Percentiles rank a stretch among this genome's conserved stretches.
These are phyloP conservation scores for Nannochloropsis gaditana DNA, from an alignment of 108 stramenopile genomes.

Conservation along the genomic window DNA sequence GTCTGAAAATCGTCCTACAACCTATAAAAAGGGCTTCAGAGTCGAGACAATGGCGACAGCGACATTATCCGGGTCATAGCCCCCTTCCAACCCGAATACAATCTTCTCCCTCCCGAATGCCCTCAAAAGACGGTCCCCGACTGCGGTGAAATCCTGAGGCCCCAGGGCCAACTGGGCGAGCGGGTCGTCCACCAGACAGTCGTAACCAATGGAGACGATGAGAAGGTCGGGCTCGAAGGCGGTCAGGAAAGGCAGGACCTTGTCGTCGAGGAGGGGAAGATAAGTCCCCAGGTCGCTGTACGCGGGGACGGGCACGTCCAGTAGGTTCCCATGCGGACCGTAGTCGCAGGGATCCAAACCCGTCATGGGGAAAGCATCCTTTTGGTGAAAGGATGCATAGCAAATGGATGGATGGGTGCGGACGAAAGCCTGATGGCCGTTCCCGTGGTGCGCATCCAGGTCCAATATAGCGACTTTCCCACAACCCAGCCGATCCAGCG, in stretches of 20 bases:
- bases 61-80: constrained; percentile 48
- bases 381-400: constrained; percentile 42
- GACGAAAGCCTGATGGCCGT: constrained; percentile 54
- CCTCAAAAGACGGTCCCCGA: constrained; percentile 50
- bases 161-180: constrained; percentile 33
- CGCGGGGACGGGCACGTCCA: constrained; percentile 33
- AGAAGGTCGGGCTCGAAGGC: constrained; percentile 33
- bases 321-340: constrained; percentile 14
- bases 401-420: constrained; percentile 27
- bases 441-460: constrained; percentile 61
- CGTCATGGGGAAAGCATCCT: constrained; percentile 48
- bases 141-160: constrained; percentile 55
- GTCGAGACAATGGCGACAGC: background rate
- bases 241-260: constrained; percentile 21
- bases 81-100: constrained; percentile 60
- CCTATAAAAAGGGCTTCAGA: background rate
- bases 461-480: constrained; percentile 57
- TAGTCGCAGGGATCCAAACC: constrained; percentile 25
- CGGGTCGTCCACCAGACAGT: constrained; percentile 44
- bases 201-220: constrained; percentile 46
- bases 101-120: constrained; percentile 64
- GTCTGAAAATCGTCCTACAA: too few species aligned
- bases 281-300: background rate
- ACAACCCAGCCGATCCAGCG: constrained; percentile 25
- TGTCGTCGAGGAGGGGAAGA: background rate